phyloP scores from a whole-genome alignment of 352 stramenopile genomes.

The Phytophthora pisi region DNA sequence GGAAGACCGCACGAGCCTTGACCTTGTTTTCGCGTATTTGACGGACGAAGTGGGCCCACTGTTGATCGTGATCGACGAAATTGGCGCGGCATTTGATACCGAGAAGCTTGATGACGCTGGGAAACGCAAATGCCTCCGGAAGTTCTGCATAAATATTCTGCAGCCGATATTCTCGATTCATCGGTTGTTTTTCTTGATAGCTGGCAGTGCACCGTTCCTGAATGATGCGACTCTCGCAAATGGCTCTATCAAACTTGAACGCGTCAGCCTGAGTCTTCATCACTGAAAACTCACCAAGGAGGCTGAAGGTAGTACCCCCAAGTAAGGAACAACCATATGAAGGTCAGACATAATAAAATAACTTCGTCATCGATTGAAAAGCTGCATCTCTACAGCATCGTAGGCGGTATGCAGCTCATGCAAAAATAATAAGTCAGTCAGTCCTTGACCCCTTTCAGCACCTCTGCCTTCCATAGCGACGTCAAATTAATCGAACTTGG shows the following conservation, averaged over 20 bases:
- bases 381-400: conserved; percentile 3
- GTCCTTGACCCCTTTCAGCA: neutral
- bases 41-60: conserved; percentile 28
- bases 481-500: conserved; percentile 51
- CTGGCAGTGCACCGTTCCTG: too few species aligned
- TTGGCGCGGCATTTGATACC: conserved; percentile 5
- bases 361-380: conserved; percentile 8
- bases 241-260: too few species aligned
- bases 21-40: conserved; percentile 8
- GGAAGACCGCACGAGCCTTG: neutral
- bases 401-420: neutral
- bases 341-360: neutral
- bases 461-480: neutral
- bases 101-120: neutral
- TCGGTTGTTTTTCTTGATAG: too few species aligned
- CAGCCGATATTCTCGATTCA: too few species aligned
- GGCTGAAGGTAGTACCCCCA: too few species aligned
- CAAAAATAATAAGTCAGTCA: conserved; percentile 19
- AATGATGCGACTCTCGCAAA: too few species aligned
- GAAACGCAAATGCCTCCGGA: neutral
- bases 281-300: too few species aligned
- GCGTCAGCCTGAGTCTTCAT: too few species aligned
- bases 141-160: too few species aligned
- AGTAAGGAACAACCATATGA: too few species aligned
- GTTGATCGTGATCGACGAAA: conserved; percentile 30